A percentile compares a stretch with the other conserved stretches of the same genome.
Conservation (phyloP, 768 basidiomycete species). For the Termitomyces heimii region DNA sequence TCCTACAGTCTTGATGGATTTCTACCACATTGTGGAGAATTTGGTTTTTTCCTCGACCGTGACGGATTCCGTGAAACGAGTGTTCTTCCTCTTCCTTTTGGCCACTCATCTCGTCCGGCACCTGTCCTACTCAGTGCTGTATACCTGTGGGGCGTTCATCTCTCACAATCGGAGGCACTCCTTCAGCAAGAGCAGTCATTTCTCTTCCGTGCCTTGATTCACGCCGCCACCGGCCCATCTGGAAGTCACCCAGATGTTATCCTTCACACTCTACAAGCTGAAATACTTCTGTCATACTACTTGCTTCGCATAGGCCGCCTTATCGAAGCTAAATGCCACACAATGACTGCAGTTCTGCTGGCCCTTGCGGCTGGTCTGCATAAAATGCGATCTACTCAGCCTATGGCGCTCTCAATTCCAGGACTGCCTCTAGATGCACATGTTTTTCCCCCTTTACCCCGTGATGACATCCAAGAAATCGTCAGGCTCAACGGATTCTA, state of each 20-base stretch:
- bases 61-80: slow-evolving; percentile 41
- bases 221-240: slow-evolving; percentile 39
- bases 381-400: slow-evolving; percentile 32
- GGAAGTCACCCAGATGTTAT: slow-evolving; percentile 43
- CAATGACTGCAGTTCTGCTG: slow-evolving; percentile 46
- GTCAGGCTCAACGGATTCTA: slow-evolving; percentile 66
- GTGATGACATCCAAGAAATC: slow-evolving; percentile 50
- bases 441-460: slow-evolving; percentile 33
- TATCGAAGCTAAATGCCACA: slow-evolving; percentile 56
- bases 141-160: slow-evolving; percentile 47
- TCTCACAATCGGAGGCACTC: slow-evolving; percentile 35
- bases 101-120: slow-evolving; percentile 40
- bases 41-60: slow-evolving; percentile 61
- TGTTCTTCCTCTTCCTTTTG: slow-evolving; percentile 43
- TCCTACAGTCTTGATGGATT: slow-evolving; percentile 50
- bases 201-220: slow-evolving; percentile 42
- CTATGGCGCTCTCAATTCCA: slow-evolving; percentile 28
- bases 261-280: slow-evolving; percentile 52
- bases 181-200: slow-evolving; percentile 39
- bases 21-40: slow-evolving; percentile 46
- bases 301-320: slow-evolving; percentile 55
- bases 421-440: slow-evolving; percentile 36
- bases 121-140: slow-evolving; percentile 44
- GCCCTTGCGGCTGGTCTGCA: slow-evolving; percentile 43
- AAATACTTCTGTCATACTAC: slow-evolving; percentile 61